Conservation (phyloP, 108 stramenopile species). For the Skeletonema menzelii region DNA sequence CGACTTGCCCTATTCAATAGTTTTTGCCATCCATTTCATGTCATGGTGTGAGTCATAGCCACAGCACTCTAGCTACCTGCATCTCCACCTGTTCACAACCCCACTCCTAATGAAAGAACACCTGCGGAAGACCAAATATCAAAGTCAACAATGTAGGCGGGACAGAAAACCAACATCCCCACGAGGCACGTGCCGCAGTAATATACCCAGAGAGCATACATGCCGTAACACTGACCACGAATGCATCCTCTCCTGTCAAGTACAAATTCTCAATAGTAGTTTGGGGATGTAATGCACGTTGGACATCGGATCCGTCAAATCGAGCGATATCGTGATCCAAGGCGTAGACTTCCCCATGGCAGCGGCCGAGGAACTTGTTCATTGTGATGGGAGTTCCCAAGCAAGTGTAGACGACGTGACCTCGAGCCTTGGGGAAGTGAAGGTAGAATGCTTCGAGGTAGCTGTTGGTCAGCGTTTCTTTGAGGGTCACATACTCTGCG, state of each 20-base stretch:
- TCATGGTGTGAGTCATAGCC: no score
- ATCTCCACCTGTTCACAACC: no score
- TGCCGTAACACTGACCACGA: slow-evolving; percentile 19
- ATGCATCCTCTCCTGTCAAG: slow-evolving; percentile 22
- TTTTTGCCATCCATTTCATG: no score
- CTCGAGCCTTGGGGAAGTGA: slow-evolving; percentile 36
- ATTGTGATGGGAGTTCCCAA: slow-evolving; percentile 53
- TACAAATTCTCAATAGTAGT: slow-evolving; percentile 19
- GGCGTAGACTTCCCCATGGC: slow-evolving; percentile 36
- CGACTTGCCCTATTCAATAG: no score
- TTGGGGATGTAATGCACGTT: slow-evolving; percentile 36
- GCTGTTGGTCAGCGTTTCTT: slow-evolving; percentile 16
- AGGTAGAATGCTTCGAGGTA: slow-evolving; percentile 34
- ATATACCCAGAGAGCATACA: slow-evolving; percentile 25
- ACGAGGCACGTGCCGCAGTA: slow-evolving; percentile 13
- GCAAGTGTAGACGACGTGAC: slow-evolving; percentile 36
- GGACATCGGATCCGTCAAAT: slow-evolving; percentile 23
- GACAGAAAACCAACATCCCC: slow-evolving; percentile 7
- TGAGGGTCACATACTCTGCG: slow-evolving; percentile 33
- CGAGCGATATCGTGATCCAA: slow-evolving; percentile 28
- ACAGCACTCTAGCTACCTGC: neutral
- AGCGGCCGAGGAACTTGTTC: slow-evolving; percentile 40
- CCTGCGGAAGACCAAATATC: neutral
- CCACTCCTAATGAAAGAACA: slow-evolving; percentile 1
- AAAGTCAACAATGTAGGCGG: neutral